Evolutionary conservation across 768 basidiomycete species (phyloP).

Genomic region (Xerocomellus chrysenteron): DNA sequence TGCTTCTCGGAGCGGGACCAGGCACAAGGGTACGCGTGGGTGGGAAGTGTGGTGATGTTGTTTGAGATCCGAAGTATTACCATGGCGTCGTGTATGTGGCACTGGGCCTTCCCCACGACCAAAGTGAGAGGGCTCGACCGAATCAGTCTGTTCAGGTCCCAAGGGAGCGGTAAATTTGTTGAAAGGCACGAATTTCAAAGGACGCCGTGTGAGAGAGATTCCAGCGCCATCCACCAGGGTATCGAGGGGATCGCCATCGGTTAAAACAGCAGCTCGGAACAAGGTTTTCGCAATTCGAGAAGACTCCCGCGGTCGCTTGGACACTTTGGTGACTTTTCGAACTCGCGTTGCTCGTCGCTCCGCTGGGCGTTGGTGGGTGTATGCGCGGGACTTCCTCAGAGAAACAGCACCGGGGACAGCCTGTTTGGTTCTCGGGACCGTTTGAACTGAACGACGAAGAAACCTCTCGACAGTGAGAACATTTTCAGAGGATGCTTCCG

Average conservation of each 20-base stretch:
- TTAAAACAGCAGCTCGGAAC: slow-evolving; percentile 27
- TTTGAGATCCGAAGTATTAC: neutral
- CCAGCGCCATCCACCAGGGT: slow-evolving; percentile 10
- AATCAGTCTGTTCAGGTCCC: neutral
- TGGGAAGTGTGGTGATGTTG: neutral
- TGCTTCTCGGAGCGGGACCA: slow-evolving; percentile 29
- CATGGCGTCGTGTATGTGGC: neutral
- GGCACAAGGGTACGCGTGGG: slow-evolving; percentile 18
- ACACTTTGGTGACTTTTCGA: neutral
- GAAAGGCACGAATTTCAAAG: slow-evolving; percentile 29
- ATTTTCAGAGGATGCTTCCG: neutral
- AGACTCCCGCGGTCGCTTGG: neutral
- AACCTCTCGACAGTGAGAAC: slow-evolving; percentile 29
- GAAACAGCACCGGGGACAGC: neutral
- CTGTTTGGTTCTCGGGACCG: neutral
- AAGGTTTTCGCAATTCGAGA: slow-evolving; percentile 14
- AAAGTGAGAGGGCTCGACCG: neutral
- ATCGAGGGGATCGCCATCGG: slow-evolving; percentile 25
- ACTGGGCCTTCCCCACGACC: neutral
- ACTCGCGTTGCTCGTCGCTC: neutral
- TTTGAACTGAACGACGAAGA: slow-evolving; percentile 14
- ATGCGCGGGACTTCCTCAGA: slow-evolving; percentile 16
- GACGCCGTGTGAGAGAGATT: slow-evolving; percentile 18
- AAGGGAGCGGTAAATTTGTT: slow-evolving; percentile 16
- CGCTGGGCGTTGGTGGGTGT: slow-evolving; percentile 7